These are phyloP conservation scores for Castanospermum australe DNA, from an alignment of 306 rosid genomes.

Conservation along the genomic window DNA sequence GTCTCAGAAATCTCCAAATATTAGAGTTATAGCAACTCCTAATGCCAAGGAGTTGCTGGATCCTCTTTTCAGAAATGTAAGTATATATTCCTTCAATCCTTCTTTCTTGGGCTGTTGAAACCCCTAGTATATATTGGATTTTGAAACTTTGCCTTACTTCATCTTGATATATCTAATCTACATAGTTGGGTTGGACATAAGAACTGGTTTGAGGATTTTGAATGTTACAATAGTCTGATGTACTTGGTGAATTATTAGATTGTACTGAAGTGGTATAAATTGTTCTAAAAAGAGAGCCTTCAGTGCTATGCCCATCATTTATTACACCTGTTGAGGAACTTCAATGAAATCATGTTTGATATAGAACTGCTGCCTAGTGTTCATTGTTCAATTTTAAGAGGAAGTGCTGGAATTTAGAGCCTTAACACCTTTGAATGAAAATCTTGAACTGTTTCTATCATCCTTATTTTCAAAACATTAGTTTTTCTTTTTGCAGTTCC, in stretches of 20 bases:
- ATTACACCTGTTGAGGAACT: not conserved
- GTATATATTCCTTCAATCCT: conserved; percentile 16
- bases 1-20: conserved; percentile 62
- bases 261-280: not conserved
- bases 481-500: not conserved
- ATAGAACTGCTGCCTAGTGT: not conserved
- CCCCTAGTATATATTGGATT: not conserved
- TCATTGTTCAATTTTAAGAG: not conserved
- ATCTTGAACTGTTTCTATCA: not conserved
- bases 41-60: conserved; percentile 76
- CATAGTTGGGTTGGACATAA: not conserved
- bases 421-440: not conserved
- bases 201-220: conserved; percentile 20
- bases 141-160: not conserved
- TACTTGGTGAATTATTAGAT: not conserved
- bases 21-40: conserved; percentile 75
- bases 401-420: not conserved
- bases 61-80: conserved; percentile 82
- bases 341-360: not conserved
- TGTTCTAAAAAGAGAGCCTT: not conserved
- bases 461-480: not conserved
- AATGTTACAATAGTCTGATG: not conserved
- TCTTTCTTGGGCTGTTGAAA: conserved; percentile 10
- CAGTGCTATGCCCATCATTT: not conserved
- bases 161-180: not conserved